Base-by-base conservation (phyloP, 176 grass and related monocot species). In the Musa troglodytarum region DNA sequence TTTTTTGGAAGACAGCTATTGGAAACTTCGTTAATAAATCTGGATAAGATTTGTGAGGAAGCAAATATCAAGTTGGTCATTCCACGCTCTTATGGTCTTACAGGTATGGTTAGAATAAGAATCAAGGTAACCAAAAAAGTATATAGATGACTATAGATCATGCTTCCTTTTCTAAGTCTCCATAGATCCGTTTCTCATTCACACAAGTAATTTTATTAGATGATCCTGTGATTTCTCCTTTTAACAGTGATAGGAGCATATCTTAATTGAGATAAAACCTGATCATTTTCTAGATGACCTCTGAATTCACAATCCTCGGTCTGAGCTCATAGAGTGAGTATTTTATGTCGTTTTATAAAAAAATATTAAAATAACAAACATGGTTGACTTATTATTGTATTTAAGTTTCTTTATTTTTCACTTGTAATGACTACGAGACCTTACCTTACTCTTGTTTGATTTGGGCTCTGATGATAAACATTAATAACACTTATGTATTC, bases 211-310 rank as follows among this genome's bases (percentile, higher is more conserved):
- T 52, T 52, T 16, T 15, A 8, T 70, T 21, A 17, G 51, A 70
- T 70, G 20, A 52, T 12, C 68, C 52, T 20, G 49, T 5, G 11
- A 49, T 13, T 26, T 65, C n/a, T 25, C 13, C 8, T 49, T 21
- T 50, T 21, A 59, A 68, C 34, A 63, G 52, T 81, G 50, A 66
- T 52, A 98, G 95, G 95, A 98, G 84, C 90, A 93, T 24, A 51
- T 49, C 9, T 19, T 70, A 51, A 22, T 70, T 70, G 68, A 70
- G 78, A 86, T 90, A 72, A 98, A 98, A 89, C 95, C 90, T 12
- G 90, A 91, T 70, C 95, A 98, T 78, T 93, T 98, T 82, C 74
- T 93, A 77, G 95, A 98, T 86, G 95, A 98, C 76, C 83, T 98
- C 54, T 77, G 90, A 19, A 79, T 93, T 80, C 86, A 98, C 74